A percentile compares a stretch with the other conserved stretches of the same genome.
Evolutionary conservation across 371 early-diverging fungal genomes (phyloP).

Genomic region (Basidiobolus meristosporus): DNA sequence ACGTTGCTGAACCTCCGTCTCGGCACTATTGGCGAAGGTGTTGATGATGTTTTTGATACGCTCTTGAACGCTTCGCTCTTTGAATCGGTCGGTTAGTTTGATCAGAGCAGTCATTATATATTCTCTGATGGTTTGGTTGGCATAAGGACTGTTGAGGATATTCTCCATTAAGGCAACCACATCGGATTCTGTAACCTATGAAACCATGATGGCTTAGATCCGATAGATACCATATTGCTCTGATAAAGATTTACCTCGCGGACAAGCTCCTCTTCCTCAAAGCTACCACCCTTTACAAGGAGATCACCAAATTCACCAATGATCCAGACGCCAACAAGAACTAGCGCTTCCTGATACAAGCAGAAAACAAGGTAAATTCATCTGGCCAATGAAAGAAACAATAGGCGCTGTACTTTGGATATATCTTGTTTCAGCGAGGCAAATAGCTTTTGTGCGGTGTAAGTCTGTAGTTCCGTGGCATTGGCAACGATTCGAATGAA

Average conservation of each 20-base stretch:
- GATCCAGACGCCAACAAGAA: slow-evolving; percentile 83
- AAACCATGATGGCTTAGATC: neutral
- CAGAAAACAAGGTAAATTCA: neutral
- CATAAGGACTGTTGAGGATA: slow-evolving; percentile 59
- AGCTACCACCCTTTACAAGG: slow-evolving; percentile 32
- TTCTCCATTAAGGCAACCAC: slow-evolving; percentile 51
- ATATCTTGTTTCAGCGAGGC: slow-evolving; percentile 58
- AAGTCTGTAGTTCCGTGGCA: slow-evolving; percentile 59
- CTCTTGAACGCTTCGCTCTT: slow-evolving; percentile 10
- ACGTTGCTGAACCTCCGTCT: slow-evolving; percentile 86
- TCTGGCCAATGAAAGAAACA: neutral
- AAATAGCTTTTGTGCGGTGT: slow-evolving; percentile 73
- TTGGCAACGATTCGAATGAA: slow-evolving; percentile 53
- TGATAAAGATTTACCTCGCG: slow-evolving; percentile 20
- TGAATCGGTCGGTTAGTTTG: slow-evolving; percentile 71
- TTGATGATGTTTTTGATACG: slow-evolving; percentile 34
- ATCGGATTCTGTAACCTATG: slow-evolving; percentile 41
- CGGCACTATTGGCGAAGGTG: slow-evolving; percentile 42
- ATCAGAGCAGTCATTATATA: slow-evolving; percentile 71
- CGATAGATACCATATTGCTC: too few relatives aligned
- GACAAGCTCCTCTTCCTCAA: slow-evolving; percentile 43
- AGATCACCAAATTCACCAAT: slow-evolving; percentile 94
- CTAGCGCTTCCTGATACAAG: slow-evolving; percentile 55
- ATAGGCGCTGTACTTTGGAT: slow-evolving; percentile 22
- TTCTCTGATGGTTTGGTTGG: slow-evolving; percentile 55